Base-by-base conservation (phyloP, 805 yeast species). In the Nakazawaea sp. region DNA sequence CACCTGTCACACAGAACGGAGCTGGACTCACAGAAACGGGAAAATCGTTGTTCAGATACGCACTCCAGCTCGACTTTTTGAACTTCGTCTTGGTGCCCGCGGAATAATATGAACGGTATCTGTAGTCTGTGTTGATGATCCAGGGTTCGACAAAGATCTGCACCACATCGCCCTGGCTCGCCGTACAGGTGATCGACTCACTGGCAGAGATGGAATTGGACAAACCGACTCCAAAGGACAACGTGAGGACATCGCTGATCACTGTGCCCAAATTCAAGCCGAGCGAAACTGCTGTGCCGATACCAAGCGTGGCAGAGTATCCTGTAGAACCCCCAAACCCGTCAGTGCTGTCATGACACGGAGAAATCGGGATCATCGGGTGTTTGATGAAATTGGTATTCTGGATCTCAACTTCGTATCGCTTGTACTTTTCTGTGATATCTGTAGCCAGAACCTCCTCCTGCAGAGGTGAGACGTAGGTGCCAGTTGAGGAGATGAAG, bases 141-240 rank as follows among this genome's bases (percentile, higher is more conserved):
- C 42, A 39, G 3, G 42, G 38, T 15, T 39, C 42, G 13, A 33
- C 38, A 33, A 39, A 39, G 6, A 39, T 17, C 21, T 39, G 42
- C 7, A 30, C 42, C 17, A 20, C 34, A 20, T 39, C 42, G 3
- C 42, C 42, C 9, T 26, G 33, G 12, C 26, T 30, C 6, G 34
- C 38, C 9, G 25, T 17, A 19, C 42, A 39, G 16, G 38, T 24
- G 16, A 39, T 39, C 5, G 33, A 20, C 20, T 39, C 42, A 1
- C 35, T 26, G 2, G 18, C 32, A 9, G 38, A 21, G 15, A 39
- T 20, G 3, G 38, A 16, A 11, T 30, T 31, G 12, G 35, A 21
- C 12, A 39, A 11, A 4, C 25, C 10, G 5, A 30, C 25, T 17
- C 38, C 35, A 4, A 34, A 18, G 13, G 26, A 11, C 12, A 30